Evolutionary conservation across 441 rosid species (phyloP), one percentile per base, ranked within the genome.

Genomic region (Pelargonium myrrhifolium): DNA sequence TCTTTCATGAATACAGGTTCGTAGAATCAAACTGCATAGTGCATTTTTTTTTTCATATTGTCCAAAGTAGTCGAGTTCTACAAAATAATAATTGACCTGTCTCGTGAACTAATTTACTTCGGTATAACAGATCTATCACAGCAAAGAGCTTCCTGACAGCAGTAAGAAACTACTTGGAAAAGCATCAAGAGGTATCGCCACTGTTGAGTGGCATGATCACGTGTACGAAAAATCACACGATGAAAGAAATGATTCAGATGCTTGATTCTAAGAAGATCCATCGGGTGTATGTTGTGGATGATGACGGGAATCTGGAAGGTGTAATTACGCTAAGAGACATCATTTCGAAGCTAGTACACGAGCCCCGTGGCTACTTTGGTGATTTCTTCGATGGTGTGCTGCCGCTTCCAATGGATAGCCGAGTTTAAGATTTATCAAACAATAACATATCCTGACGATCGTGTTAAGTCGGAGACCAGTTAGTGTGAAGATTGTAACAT

Each of bases 341-440:
- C 64, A 92, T 94, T 60, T 85, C 92, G 17, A 92, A 85, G 84
- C 89, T 92, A 12, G 99, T 89, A 56, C 91, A 94, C 10, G 99
- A 94, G 73, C 99, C 99, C 7, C 88, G 68, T 12, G 94, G 96
- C 69, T 94, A 94, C 73, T 94, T 94, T 31, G 99, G 99, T 2
- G 97, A 94, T 79, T 94, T 94, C 85, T 94, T 94, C 58, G 98
- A 94, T 35, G 97, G 97, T 6, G 89, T 92, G 35, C 66, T 89
- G 62, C 98, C 99, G 2, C 79, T 89, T 24, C 99, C 99, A 0
- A 69, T 67, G 9, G 83, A 77, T 80, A 77, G 94, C 84, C 74
- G 99, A 74, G 98, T 90, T 65, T 94, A 71, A 81, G 42, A 14
- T 68, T 66, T 66, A 61, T 66, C 49, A 17, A 42, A 28, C 2